Conservation (phyloP, 768 basidiomycete genomes). For the Termitomyces sp. region DNA sequence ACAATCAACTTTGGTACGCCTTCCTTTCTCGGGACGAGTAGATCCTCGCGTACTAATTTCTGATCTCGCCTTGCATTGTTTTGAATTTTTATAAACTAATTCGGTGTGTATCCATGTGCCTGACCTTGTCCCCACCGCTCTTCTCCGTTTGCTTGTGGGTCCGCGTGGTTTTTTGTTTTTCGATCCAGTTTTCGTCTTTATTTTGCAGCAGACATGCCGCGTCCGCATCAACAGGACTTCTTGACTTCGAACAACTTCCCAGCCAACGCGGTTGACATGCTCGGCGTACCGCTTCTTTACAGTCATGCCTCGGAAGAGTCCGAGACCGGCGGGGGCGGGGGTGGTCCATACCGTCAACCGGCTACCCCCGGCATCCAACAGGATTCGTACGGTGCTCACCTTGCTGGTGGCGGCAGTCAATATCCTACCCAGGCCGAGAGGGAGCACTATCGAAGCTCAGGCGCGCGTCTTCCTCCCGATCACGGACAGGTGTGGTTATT, state of each 20-base stretch:
- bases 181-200: constrained; percentile 6
- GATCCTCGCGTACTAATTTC: constrained; percentile 11
- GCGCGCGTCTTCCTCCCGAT: constrained; percentile 1
- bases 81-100: neutral
- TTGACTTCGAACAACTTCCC: constrained; percentile 1
- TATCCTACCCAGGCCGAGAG: neutral
- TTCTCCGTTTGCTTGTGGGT: constrained; percentile 10
- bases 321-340: constrained; percentile 13
- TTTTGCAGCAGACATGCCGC: constrained; percentile 12
- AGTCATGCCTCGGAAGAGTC: constrained; percentile 15
- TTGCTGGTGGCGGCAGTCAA: neutral
- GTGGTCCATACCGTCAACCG: constrained; percentile 9
- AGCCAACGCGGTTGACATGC: constrained; percentile 4
- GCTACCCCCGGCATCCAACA: constrained; percentile 4
- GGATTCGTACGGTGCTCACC: neutral
- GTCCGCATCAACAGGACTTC: constrained; percentile 8
- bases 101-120: constrained; percentile 7
- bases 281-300: constrained; percentile 12
- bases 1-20: constrained; percentile 10
- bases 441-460: neutral
- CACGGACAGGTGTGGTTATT: constrained; percentile 4
- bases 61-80: constrained; percentile 8
- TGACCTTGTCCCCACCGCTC: constrained; percentile 1
- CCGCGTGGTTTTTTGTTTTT: constrained; percentile 9
- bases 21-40: constrained; percentile 12